phyloP scores from a whole-genome alignment of 768 basidiomycete genomes.

The Phaffia tasmanica region DNA sequence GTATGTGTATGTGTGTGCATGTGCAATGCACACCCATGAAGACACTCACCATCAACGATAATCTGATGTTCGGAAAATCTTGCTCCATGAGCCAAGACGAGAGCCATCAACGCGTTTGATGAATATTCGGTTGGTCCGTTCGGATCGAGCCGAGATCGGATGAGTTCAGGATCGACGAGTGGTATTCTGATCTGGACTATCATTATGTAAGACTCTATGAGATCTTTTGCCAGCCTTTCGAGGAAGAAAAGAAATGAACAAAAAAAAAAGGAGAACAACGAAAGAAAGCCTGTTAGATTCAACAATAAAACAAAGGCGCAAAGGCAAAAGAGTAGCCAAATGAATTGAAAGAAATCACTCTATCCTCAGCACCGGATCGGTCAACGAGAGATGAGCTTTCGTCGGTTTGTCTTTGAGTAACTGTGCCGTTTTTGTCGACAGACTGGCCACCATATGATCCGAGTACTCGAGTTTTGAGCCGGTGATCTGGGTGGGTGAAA shows the following conservation, averaged over 20 bases:
- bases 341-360: slow-evolving; percentile 53
- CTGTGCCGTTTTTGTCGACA: slow-evolving; percentile 25
- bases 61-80: slow-evolving; percentile 81
- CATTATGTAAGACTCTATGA: slow-evolving; percentile 89
- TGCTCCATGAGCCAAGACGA: slow-evolving; percentile 80
- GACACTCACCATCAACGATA: slow-evolving; percentile 41
- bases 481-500: slow-evolving; percentile 32
- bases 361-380: slow-evolving; percentile 60
- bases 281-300: slow-evolving; percentile 27
- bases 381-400: slow-evolving; percentile 58
- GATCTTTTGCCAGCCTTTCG: slow-evolving; percentile 75
- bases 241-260: neutral
- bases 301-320: slow-evolving; percentile 8
- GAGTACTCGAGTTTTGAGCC: slow-evolving; percentile 31
- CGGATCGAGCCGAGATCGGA: slow-evolving; percentile 57
- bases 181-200: slow-evolving; percentile 69
- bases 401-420: slow-evolving; percentile 38
- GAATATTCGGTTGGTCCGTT: neutral
- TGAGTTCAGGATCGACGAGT: slow-evolving; percentile 69
- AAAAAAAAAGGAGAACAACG: slow-evolving; percentile 20
- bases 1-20: too few relatives aligned
- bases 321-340: slow-evolving; percentile 6
- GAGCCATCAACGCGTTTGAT: slow-evolving; percentile 51
- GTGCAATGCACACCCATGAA: neutral
- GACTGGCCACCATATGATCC: slow-evolving; percentile 29